phyloP scores from a whole-genome alignment of 164 flowering plant species.

The Echeveria elegans region DNA sequence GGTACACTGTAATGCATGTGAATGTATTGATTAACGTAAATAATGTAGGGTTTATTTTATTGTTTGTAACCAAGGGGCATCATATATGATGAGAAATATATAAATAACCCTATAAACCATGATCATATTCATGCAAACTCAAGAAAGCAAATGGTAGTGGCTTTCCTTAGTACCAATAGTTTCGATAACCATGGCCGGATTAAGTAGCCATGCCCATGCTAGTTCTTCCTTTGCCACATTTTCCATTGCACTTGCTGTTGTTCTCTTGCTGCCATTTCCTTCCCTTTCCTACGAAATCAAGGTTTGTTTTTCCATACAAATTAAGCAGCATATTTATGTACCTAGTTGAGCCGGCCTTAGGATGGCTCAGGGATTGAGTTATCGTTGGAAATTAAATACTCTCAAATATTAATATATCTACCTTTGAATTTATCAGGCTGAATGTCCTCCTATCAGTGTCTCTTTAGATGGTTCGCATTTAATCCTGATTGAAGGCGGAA shows the following conservation, averaged over 20 bases:
- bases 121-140: too few relatives aligned
- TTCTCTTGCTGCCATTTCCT: neutral
- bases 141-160: too few relatives aligned
- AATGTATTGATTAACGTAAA: too few relatives aligned
- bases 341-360: neutral
- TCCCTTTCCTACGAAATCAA: neutral
- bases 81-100: too few relatives aligned
- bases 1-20: too few relatives aligned
- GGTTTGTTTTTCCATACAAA: neutral
- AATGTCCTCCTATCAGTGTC: too few relatives aligned
- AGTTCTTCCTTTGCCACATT: neutral
- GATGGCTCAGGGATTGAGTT: too few relatives aligned
- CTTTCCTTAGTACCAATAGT: too few relatives aligned
- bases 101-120: too few relatives aligned
- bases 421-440: neutral
- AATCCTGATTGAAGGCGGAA: constrained; percentile 84
- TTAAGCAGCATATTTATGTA: neutral
- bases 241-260: neutral
- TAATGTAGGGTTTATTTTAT: too few relatives aligned
- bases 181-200: neutral
- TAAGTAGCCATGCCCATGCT: neutral
- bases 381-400: neutral
- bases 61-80: too few relatives aligned
- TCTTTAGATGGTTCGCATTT: constrained; percentile 30
- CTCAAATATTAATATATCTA: neutral